Percentiles rank a stretch among this genome's conserved stretches.
Conservation (phyloP, 2,329 filamentous ascomycete species). For the Pseudogymnoascus sp. region DNA sequence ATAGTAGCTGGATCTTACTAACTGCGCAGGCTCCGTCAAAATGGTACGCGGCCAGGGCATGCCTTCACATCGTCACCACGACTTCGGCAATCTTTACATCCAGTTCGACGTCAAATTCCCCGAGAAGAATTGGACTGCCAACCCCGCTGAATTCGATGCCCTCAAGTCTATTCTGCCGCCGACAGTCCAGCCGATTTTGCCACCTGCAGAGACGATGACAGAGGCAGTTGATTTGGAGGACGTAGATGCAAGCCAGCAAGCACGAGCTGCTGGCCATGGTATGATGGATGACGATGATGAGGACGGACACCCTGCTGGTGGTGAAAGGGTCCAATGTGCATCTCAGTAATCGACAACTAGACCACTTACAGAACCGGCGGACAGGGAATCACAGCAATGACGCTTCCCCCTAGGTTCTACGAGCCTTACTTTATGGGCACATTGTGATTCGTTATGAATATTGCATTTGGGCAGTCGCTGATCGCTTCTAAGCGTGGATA, state of each 20-base stretch:
- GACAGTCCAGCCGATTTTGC: conserved; percentile 45
- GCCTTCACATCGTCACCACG: conserved; percentile 91
- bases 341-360: conserved; percentile 56
- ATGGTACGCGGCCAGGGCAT: conserved; percentile 95
- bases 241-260: conserved; percentile 60
- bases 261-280: conserved; percentile 58
- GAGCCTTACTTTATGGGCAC: background rate
- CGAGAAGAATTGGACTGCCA: conserved; percentile 59
- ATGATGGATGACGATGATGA: conserved; percentile 69
- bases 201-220: conserved; percentile 79
- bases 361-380: background rate
- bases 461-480: background rate
- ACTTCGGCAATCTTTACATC: conserved; percentile 92
- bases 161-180: conserved; percentile 79
- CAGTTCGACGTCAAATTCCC: conserved; percentile 98
- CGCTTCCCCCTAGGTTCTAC: background rate
- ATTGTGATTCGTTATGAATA: background rate
- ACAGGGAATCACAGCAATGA: background rate
- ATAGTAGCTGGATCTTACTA: conserved; percentile 17
- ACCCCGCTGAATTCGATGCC: conserved; percentile 62
- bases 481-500: background rate
- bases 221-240: conserved; percentile 85
- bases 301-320: conserved; percentile 59
- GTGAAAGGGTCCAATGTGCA: conserved; percentile 76
- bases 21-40: conserved; percentile 67